Evolutionary conservation across 805 yeast genomes (phyloP), one percentile per base, ranked within the genome.

Genomic region (Saccharomycopsis sp.): DNA sequence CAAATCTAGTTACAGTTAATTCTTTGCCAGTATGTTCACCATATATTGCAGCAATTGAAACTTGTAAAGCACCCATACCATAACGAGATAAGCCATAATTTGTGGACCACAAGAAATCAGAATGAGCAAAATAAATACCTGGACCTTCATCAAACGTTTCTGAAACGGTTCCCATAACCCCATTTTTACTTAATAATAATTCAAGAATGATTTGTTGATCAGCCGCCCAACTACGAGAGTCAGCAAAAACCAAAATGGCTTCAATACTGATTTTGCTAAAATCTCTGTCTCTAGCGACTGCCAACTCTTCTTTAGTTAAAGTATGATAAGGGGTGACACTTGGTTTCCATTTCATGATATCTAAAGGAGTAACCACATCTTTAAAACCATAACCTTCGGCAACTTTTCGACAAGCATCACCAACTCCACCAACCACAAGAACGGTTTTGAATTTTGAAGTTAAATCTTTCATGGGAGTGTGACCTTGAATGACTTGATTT

Each of bases 51-150:
- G 88, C 87, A 53, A 85, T 76, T 17, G 94, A 80, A 30, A 83
- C 87, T 59, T 85, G 95, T 49, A 86, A 67, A 3, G 96, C 95
- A 45, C 96, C 96, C 94, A 86, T 87, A 46, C 95, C 95, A 56
- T 86, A 84, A 56, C 96, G 69, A 14, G 86, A 75, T 47, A 82
- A 66, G 51, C 74, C 74, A 56, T 82, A 85, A 60, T 85, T 82
- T 3, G 95, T 83, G 10, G 95, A 89, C 95, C 95, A 86, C 41
- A 86, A 84, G 53, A 86, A 81, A 61, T 86, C 96, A 17, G 89
- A 81, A 58, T 86, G 94, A 31, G 94, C 94, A 67, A 85, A 86
- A 61, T 81, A 83, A 42, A 85, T 73, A 36, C 76, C 75, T 26
- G 94, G 92, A 29, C 88, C 88, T 48, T 84, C 87, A 45, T 78